Percentiles rank a stretch among this genome's conserved stretches.
Conservation (phyloP, 2,329 filamentous ascomycete genomes). For the Diaporthe citrichinensis region DNA sequence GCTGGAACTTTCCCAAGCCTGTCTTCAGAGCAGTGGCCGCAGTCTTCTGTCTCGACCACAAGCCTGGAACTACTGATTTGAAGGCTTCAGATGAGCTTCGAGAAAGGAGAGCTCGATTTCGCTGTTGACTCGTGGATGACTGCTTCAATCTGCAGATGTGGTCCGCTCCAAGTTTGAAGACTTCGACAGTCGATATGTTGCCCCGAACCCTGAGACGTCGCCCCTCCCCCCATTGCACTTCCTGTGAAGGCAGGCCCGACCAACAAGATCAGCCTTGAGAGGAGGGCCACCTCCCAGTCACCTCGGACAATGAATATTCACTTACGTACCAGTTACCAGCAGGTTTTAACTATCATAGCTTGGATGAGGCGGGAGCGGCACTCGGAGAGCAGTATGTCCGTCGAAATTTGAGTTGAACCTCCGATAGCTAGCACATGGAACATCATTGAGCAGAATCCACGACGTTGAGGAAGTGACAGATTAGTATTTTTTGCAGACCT, state of each 20-base stretch:
- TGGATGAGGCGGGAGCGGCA: neutral
- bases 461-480: neutral
- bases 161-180: constrained; percentile 15
- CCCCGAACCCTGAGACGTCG: constrained; percentile 17
- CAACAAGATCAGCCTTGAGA: neutral
- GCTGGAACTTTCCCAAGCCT: neutral
- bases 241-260: neutral
- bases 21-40: neutral
- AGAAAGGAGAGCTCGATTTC: neutral
- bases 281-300: no score
- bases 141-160: neutral
- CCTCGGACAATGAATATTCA: neutral
- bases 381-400: neutral
- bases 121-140: neutral
- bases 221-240: neutral
- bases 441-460: neutral
- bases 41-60: neutral
- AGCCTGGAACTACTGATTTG: no score
- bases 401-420: neutral
- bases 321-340: neutral
- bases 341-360: neutral
- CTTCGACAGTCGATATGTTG: neutral
- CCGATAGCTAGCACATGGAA: neutral
- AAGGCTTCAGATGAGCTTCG: neutral
- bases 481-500: neutral